Conservation (phyloP, 257 asterid genomes). For the Plantago ovata region DNA sequence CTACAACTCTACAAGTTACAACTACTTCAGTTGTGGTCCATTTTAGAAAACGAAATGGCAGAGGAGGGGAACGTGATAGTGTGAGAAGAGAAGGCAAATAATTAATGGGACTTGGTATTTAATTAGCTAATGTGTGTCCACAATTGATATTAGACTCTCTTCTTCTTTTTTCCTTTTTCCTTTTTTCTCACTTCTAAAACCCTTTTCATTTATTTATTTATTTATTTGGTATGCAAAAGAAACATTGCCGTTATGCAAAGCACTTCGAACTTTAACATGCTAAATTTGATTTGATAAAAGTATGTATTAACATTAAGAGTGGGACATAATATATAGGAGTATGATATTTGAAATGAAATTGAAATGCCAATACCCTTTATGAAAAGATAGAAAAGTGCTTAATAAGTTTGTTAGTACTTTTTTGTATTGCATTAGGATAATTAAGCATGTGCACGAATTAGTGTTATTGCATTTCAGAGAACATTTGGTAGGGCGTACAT, state of each 20-base stretch:
- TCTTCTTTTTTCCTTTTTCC: neutral
- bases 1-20: slow-evolving; percentile 31
- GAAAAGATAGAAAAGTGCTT: too few relatives aligned
- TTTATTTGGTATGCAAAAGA: too few relatives aligned
- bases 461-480: too few relatives aligned
- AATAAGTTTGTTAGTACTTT: too few relatives aligned
- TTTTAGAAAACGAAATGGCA: slow-evolving; percentile 21
- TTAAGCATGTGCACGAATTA: too few relatives aligned
- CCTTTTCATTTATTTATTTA: too few relatives aligned
- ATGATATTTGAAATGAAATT: neutral
- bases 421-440: too few relatives aligned
- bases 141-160: neutral
- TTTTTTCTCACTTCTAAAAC: neutral
- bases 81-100: slow-evolving; percentile 12
- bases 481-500: too few relatives aligned
- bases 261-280: slow-evolving; percentile 23
- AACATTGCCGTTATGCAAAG: slow-evolving; percentile 26
- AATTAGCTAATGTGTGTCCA: slow-evolving; percentile 16
- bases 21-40: slow-evolving; percentile 36
- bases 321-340: neutral
- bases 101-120: slow-evolving; percentile 4
- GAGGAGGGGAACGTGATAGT: slow-evolving; percentile 9
- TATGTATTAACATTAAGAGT: neutral
- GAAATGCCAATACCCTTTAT: neutral
- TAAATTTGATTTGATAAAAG: neutral